These are phyloP conservation scores for Parasarocladium wereldwijsianum DNA, from an alignment of 2,329 filamentous ascomycete species.

Conservation along the genomic window DNA sequence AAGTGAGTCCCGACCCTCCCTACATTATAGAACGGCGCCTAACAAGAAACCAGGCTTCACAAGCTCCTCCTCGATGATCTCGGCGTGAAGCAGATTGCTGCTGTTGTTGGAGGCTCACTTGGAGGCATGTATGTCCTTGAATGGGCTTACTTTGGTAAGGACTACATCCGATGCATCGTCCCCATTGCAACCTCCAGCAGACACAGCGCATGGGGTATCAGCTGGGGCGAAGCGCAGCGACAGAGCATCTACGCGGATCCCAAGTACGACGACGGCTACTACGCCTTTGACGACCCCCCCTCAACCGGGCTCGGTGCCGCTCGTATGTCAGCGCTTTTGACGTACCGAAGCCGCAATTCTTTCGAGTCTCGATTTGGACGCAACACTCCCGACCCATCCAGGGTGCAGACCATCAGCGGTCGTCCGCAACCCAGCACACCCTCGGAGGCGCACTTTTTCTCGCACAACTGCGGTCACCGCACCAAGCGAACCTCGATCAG, in stretches of 20 bases:
- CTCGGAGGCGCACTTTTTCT: conserved; percentile 60
- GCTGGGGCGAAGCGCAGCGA: conserved; percentile 77
- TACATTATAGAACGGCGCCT: conserved; percentile 6
- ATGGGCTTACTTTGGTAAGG: conserved; percentile 80
- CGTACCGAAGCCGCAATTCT: conserved; percentile 90
- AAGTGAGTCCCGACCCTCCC: conserved; percentile 43
- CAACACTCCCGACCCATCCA: conserved; percentile 76
- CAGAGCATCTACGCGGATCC: conserved; percentile 96
- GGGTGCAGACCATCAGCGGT: conserved; percentile 69
- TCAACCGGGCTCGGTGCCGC: conserved; percentile 78
- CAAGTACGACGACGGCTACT: conserved; percentile 97
- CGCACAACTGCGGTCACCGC: conserved; percentile 71
- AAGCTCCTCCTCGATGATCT: conserved; percentile 68
- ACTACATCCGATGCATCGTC: conserved; percentile 68
- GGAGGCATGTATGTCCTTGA: conserved; percentile 85
- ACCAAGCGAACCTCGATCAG: conserved; percentile 39
- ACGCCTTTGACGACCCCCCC: conserved; percentile 74
- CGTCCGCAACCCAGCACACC: conserved; percentile 43
- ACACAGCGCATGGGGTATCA: conserved; percentile 82
- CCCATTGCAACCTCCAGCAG: conserved; percentile 74
- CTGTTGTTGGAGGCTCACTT: conserved; percentile 71
- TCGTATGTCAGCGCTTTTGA: conserved; percentile 90
- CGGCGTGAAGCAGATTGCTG: conserved; percentile 63
- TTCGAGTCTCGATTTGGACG: conserved; percentile 92
- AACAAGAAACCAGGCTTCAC: conserved; percentile 43